Conservation (phyloP, 768 basidiomycete genomes). For the Suillus americanus region DNA sequence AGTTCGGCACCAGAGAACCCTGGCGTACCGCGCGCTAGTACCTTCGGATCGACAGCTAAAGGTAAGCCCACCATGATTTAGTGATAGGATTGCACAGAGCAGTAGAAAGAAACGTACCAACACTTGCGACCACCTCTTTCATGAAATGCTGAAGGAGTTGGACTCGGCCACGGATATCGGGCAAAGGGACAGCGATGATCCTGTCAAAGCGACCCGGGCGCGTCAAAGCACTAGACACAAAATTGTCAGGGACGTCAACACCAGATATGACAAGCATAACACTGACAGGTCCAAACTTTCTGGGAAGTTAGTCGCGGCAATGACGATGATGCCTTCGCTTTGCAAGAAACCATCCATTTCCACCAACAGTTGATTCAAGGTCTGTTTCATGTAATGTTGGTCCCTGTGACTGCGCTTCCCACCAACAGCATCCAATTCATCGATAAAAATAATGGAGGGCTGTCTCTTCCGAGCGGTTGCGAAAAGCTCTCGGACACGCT, state of each 20-base stretch:
- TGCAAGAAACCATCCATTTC: conserved; percentile 98
- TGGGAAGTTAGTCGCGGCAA: conserved; percentile 98
- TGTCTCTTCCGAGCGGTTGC: conserved; percentile 91
- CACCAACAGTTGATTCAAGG: conserved; percentile 93
- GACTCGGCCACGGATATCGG: conserved; percentile 92
- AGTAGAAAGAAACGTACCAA: conserved; percentile 38
- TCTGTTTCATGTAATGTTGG: conserved; percentile 90
- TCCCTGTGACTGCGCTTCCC: conserved; percentile 82
- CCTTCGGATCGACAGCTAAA: conserved; percentile 77
- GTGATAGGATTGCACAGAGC: neutral
- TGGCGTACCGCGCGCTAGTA: conserved; percentile 90
- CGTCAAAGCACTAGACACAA: conserved; percentile 71
- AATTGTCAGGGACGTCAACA: conserved; percentile 13
- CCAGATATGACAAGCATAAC: conserved; percentile 5
- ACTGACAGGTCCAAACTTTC: conserved; percentile 87
- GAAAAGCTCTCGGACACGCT: conserved; percentile 93
- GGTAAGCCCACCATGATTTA: neutral
- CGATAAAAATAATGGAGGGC: conserved; percentile 98
- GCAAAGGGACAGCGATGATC: conserved; percentile 87
- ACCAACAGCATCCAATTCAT: conserved; percentile 93
- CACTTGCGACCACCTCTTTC: conserved; percentile 66
- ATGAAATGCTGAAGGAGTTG: conserved; percentile 93
- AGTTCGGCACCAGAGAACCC: conserved; percentile 97
- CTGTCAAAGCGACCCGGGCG: conserved; percentile 97
- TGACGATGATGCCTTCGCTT: conserved; percentile 91